Evolutionary conservation across 805 yeast genomes (phyloP), one percentile per base, ranked within the genome.

Genomic region (Metschnikowia baotianmanensis): DNA sequence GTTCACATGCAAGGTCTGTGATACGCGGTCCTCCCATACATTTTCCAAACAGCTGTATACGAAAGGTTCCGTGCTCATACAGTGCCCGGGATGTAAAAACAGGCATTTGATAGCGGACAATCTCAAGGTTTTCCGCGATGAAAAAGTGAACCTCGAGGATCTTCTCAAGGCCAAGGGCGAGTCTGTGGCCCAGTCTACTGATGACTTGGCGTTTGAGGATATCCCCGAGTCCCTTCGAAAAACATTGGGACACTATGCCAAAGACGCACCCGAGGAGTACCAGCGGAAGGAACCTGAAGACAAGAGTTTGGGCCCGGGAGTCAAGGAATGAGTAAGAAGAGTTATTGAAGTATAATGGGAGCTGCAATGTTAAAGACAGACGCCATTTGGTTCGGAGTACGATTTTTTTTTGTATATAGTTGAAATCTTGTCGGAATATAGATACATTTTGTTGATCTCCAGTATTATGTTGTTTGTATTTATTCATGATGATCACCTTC

Each of bases 21-120:
- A 78, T 33, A 77, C 84, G 3, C 69, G 97, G 41, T 88, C 96
- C 0, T 80, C 89, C 4, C 98, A 91, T 57, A 75, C 83, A n/a
- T 83, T 91, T 57, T 84, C 96, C 5, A 90, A 90, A 51, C 98
- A 91, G 63, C 90, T 96, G 0, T 91, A 91, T 59, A 78, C 83
- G 11, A 67, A 72, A 8, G 98, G 98, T 1, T 82, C 96, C 0
- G 96, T 91, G 3, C 65, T 88, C 36, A 83, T 91, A 18, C 88
- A 87, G 55, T 91, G 98, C 59, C 98, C 98, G 0, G 86, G 89
- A 12, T 91, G 98, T 61, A 74, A 83, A 49, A 82, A 78, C 56
- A 77, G 96, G 49, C 98, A 91, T 58, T 66, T 91, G 56, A 90
- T 91, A 29, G 96, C 97, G 0, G 98, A 91, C 58, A 59, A 60